Base-by-base conservation (phyloP, 495 filamentous ascomycete species). In the Annulohypoxylon maeteangense region DNA sequence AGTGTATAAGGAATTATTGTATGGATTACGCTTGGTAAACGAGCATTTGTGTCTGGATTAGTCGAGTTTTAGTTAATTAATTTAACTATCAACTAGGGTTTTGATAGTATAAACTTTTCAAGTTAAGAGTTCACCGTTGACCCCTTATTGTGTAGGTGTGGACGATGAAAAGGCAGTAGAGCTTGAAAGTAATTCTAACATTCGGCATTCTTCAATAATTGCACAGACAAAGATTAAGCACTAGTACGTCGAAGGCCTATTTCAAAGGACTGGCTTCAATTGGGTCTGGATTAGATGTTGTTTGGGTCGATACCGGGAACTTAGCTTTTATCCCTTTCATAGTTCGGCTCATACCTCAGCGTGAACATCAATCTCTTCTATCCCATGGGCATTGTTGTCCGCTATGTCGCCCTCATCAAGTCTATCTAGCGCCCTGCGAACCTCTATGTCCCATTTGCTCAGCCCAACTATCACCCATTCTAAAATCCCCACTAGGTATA, bases 391-490 rank as follows among this genome's bases (percentile, higher is more conserved):
- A 7, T 10, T 56, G 31, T 29, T 23, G 4, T 55, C 59, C 47
- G 61, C 74, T 11, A 72, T 65, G 7, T 76, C 76, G 22, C 84
- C 85, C 3, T 82, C 76, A 71, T 95, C 92, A 85, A 97, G 90
- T 67, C 94, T 83, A 61, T 87, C 84, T 75, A 95, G 91, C 0
- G 92, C 94, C 70, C 87, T 91, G 62, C 82, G 75, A 25, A 97
- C 93, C 79, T 97, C 90, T 61, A 82, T 77, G 0, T 94, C 87
- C 93, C 93, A 97, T 63, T 93, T 83, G 70, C 90, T 95, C 75
- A 88, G 81, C 0, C 89, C 88, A 23, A 97, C 93, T 76, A 97
- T 89, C 20, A 85, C 79, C 94, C 93, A 97, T 76, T 97, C 92
- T 18, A 94, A 63, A 2, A 82, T 78, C 0, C 94, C 94, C 4